Conservation (phyloP, 23 red algal genomes). For the Pyropia yezoensis region DNA sequence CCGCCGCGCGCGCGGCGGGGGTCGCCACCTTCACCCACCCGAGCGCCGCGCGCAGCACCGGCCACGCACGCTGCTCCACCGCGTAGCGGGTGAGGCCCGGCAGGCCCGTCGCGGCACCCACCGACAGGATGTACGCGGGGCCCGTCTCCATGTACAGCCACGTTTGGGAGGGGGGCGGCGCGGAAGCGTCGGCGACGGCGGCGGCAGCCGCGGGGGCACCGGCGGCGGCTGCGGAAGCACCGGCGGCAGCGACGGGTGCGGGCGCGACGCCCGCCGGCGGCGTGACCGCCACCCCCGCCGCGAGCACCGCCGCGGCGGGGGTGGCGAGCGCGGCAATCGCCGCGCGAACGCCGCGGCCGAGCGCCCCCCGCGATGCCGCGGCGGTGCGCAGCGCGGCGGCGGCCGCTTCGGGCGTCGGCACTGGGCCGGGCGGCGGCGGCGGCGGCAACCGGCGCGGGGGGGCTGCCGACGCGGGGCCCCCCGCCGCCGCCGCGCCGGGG, state of each 20-base stretch:
- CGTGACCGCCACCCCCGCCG: no score
- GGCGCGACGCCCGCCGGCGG: no score
- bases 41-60: constrained; percentile 11
- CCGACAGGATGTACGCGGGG: constrained; percentile 44
- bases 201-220: not conserved
- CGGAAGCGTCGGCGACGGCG: not conserved
- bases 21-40: constrained; percentile 21
- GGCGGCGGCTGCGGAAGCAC: no score
- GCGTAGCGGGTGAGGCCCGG: constrained; percentile 39
- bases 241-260: no score
- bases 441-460: no score
- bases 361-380: not conserved
- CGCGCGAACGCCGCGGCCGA: constrained; percentile 42
- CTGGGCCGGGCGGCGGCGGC: constrained; percentile 1
- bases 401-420: not conserved
- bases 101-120: not conserved
- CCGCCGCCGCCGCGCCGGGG: not conserved
- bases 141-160: constrained; percentile 53
- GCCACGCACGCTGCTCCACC: constrained; percentile 60
- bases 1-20: constrained; percentile 9
- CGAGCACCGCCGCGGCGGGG: constrained; percentile 13
- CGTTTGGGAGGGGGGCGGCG: not conserved
- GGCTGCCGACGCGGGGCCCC: not conserved
- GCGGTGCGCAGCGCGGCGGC: not conserved
- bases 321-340: constrained; percentile 34